phyloP scores from a whole-genome alignment of 768 basidiomycete species.

The Cyclocybe cylindracea region DNA sequence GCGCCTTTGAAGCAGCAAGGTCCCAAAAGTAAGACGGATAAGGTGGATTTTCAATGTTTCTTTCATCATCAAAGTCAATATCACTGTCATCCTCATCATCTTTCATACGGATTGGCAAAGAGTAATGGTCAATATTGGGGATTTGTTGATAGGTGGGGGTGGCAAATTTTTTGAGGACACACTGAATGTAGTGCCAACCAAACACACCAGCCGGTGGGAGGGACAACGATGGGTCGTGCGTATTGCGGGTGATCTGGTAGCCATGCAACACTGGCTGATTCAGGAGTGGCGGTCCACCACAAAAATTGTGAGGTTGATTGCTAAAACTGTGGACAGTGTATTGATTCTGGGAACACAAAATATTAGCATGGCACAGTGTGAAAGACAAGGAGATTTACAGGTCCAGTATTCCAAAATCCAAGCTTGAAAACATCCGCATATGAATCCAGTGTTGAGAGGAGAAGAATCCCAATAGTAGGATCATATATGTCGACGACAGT shows the following conservation, averaged over 20 bases:
- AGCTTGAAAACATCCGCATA: conserved; percentile 11
- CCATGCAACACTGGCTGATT: conserved; percentile 13
- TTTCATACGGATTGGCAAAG: conserved; percentile 12
- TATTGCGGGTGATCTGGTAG: conserved; percentile 10
- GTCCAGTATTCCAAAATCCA: conserved; percentile 19
- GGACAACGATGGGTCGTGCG: conserved; percentile 8
- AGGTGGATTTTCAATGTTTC: too few relatives aligned
- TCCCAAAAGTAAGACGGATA: too few relatives aligned
- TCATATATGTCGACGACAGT: conserved; percentile 16
- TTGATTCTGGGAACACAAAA: conserved; percentile 9
- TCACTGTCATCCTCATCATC: conserved; percentile 11
- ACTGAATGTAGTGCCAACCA: conserved; percentile 18
- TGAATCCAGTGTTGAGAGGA: conserved; percentile 7
- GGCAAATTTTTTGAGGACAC: conserved; percentile 18
- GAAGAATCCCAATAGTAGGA: conserved; percentile 14
- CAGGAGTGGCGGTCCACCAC: neutral
- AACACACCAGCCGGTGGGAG: conserved; percentile 15
- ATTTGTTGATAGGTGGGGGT: conserved; percentile 11
- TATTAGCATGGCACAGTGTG: conserved; percentile 1
- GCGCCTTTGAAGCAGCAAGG: too few relatives aligned
- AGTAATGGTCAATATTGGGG: conserved; percentile 10
- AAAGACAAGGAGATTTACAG: conserved; percentile 14
- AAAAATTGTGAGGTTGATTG: conserved; percentile 1
- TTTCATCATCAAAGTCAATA: too few relatives aligned
- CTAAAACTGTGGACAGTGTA: neutral